Base-by-base conservation (phyloP, 2,329 filamentous ascomycete species). In the Penicillium occitanis region DNA sequence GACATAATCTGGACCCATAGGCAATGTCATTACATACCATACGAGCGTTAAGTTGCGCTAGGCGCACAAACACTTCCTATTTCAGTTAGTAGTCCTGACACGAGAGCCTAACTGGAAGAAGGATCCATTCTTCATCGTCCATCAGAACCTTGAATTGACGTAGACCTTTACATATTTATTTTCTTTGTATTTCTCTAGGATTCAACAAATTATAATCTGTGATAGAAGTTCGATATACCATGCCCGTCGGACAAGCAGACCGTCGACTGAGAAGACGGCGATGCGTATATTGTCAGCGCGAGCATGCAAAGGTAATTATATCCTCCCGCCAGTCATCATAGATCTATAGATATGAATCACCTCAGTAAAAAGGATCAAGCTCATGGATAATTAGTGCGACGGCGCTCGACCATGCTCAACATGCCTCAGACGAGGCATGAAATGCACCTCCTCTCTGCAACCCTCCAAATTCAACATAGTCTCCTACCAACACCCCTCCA, bases 401-500 rank as follows among this genome's bases (percentile, higher is more conserved):
- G 51, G 51, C 30, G 51, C 17, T 19, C 51, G 51, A 11, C 51
- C 51, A 55, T 55, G 51, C 10, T 55, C 51, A 55, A 55, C 51
- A 35, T 55, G 51, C n/a, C 51, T 55, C 51, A 55, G 33, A 19
- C 51, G 51, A 35, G 51, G 51, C n/a, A 35, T 22, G 51, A 55
- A 17, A 22, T 55, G 51, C 30, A 55, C n/a, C 17, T 55, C 51
- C 7, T 55, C 28, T 14, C 8, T 55, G 10, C 51, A 55, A 22
- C 30, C 51, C 17, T 35, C 51, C 51, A 55, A 55, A 35, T 55
- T 55, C 51, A 35, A 55, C 51, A 55, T 55, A 33, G 30, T 55
- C 8, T n/a, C 30, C n/a, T 55, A 55, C 30, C 30, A 22, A 35
- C 51, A 55, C 28, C 51, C 51, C 17, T 55, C 51, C 28, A 11